A percentile compares a stretch with the other conserved stretches of the same genome.
Evolutionary conservation across 768 basidiomycete genomes (phyloP).

Genomic region (Tricholoma saponaceum): DNA sequence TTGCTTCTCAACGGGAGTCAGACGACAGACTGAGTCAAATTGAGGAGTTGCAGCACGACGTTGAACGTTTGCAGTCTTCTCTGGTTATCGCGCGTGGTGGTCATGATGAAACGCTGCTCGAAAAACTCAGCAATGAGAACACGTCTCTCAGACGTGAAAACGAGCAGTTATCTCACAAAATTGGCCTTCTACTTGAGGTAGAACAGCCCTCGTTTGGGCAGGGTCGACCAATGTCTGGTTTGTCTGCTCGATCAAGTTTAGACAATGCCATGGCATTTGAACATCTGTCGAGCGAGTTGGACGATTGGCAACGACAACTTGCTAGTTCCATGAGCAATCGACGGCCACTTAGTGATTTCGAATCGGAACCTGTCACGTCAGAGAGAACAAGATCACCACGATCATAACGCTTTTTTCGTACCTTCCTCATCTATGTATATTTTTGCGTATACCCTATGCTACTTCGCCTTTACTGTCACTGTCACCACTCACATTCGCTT

Average conservation of each 20-base stretch:
- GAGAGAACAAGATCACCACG: constrained; percentile 60
- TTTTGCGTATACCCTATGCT: constrained; percentile 45
- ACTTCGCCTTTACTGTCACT: constrained; percentile 18
- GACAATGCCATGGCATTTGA: constrained; percentile 77
- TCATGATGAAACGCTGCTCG: constrained; percentile 71
- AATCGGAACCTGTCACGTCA: constrained; percentile 48
- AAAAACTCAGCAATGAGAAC: constrained; percentile 83
- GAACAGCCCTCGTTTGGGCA: constrained; percentile 72
- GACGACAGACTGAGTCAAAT: constrained; percentile 73
- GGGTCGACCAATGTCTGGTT: constrained; percentile 57
- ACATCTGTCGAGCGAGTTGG: constrained; percentile 74
- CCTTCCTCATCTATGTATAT: constrained; percentile 32
- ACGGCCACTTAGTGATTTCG: constrained; percentile 69
- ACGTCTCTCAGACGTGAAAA: constrained; percentile 77
- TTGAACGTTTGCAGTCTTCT: constrained; percentile 71
- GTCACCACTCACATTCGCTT: constrained; percentile 49
- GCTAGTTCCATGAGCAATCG: constrained; percentile 75
- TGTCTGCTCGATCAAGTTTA: constrained; percentile 65
- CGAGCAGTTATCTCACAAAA: constrained; percentile 87
- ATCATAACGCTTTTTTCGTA: constrained; percentile 33
- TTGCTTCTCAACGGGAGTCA: constrained; percentile 71
- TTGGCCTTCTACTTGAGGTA: constrained; percentile 82
- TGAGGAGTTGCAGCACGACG: constrained; percentile 77
- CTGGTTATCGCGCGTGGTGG: constrained; percentile 72
- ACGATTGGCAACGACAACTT: constrained; percentile 84